Conservation (phyloP, 2,329 filamentous ascomycete species). For the Simplicillium sp. region DNA sequence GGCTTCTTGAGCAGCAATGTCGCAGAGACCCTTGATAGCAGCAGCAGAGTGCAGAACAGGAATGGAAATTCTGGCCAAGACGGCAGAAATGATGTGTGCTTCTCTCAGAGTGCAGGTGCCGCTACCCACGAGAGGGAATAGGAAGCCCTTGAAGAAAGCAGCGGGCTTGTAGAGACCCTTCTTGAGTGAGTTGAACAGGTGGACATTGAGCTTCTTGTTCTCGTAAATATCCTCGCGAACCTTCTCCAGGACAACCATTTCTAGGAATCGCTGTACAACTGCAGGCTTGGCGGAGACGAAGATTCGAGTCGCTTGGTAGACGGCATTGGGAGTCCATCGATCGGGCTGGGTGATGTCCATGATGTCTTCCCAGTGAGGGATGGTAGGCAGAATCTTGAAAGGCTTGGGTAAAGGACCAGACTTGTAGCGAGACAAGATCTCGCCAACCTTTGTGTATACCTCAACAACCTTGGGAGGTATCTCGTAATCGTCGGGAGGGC, state of each 20-base stretch:
- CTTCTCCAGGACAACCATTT: slow-evolving; percentile 75
- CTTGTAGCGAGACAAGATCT: slow-evolving; percentile 86
- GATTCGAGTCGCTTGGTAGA: slow-evolving; percentile 83
- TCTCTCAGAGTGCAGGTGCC: slow-evolving; percentile 89
- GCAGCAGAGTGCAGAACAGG: slow-evolving; percentile 89
- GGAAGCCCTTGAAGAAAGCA: slow-evolving; percentile 91
- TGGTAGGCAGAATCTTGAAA: slow-evolving; percentile 90
- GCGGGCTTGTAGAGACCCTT: slow-evolving; percentile 89
- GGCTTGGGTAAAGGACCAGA: slow-evolving; percentile 95
- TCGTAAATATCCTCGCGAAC: slow-evolving; percentile 94
- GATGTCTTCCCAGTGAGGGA: slow-evolving; percentile 85
- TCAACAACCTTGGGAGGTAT: slow-evolving; percentile 87
- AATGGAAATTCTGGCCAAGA: slow-evolving; percentile 75
- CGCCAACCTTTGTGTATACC: slow-evolving; percentile 86
- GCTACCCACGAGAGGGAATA: slow-evolving; percentile 79
- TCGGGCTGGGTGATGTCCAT: slow-evolving; percentile 78
- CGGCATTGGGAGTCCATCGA: slow-evolving; percentile 61
- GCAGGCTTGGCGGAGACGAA: slow-evolving; percentile 79
- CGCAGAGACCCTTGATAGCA: slow-evolving; percentile 82
- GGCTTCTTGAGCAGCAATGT: slow-evolving; percentile 87
- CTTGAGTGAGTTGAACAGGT: slow-evolving; percentile 87
- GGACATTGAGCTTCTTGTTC: slow-evolving; percentile 89
- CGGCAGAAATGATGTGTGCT: slow-evolving; percentile 82
- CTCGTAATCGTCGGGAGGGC: slow-evolving; percentile 65
- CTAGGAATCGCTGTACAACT: slow-evolving; percentile 76